Percentiles rank a stretch among this genome's conserved stretches.
phyloP scores from a whole-genome alignment of 1,284 basidiomycete genomes.

The Fistulina hepatica region DNA sequence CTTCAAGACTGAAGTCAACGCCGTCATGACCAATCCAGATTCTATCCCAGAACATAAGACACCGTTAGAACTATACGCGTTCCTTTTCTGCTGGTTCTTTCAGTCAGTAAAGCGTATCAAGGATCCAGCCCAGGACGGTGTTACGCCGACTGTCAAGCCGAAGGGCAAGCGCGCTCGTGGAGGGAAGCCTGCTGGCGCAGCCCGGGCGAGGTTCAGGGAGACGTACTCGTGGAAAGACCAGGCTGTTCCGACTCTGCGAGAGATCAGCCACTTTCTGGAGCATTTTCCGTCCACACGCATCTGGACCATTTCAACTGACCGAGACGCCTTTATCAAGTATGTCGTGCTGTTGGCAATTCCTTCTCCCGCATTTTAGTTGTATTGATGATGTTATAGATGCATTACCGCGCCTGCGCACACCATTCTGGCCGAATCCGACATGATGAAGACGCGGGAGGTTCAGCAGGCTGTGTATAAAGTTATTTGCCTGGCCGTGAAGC shows the following conservation, averaged over 20 bases:
- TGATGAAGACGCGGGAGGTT: constrained; percentile 75
- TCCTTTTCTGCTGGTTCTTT: constrained; percentile 82
- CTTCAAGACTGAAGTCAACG: constrained; percentile 59
- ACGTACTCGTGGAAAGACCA: constrained; percentile 75
- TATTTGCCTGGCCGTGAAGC: constrained; percentile 87
- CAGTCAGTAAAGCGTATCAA: no score
- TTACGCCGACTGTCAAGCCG: constrained; percentile 63
- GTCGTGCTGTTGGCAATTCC: constrained; percentile 23
- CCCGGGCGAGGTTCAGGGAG: constrained; percentile 34
- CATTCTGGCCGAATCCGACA: constrained; percentile 77
- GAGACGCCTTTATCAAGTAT: constrained; percentile 76
- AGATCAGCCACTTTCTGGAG: constrained; percentile 65
- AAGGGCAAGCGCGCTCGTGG: constrained; percentile 48
- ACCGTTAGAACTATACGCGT: constrained; percentile 81
- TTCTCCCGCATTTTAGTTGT: constrained; percentile 3
- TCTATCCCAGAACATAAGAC: constrained; percentile 57
- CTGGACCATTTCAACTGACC: constrained; percentile 79
- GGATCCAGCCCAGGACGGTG: no score
- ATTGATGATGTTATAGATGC: constrained; percentile 40
- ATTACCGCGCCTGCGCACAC: constrained; percentile 80
- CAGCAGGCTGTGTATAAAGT: constrained; percentile 70
- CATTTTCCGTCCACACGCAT: constrained; percentile 61
- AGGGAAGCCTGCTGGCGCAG: constrained; percentile 37
- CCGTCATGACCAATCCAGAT: constrained; percentile 53
- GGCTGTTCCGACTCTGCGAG: constrained; percentile 53